These are phyloP conservation scores for Eucalyptus curtisii DNA, from an alignment of 345 rosid species.

Conservation along the genomic window DNA sequence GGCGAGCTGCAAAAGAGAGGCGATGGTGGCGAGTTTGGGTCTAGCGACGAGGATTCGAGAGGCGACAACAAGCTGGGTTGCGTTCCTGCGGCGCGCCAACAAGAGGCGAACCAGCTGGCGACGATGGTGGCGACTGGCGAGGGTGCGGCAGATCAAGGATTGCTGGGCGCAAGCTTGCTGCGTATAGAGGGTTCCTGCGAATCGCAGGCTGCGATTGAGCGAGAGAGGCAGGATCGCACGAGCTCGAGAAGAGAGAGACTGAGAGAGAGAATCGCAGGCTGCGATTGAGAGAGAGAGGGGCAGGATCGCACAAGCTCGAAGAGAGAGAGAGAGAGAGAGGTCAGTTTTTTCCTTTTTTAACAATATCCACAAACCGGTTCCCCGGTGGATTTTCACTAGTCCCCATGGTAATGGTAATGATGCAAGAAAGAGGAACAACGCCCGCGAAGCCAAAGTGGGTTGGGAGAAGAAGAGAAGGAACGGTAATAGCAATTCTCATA, in stretches of 20 bases:
- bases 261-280: too few relatives aligned
- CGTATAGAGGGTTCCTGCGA: too few relatives aligned
- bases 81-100: not conserved
- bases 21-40: not conserved
- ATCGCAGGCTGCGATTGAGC: not conserved
- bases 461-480: too few relatives aligned
- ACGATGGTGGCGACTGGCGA: not conserved
- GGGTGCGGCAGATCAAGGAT: too few relatives aligned
- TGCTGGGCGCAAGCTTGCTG: not conserved
- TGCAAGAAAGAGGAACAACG: not conserved
- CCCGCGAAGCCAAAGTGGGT: not conserved
- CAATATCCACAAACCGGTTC: too few relatives aligned
- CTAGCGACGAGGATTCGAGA: not conserved
- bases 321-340: too few relatives aligned
- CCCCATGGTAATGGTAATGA: not conserved
- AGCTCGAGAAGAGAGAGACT: too few relatives aligned
- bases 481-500: not conserved
- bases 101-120: not conserved
- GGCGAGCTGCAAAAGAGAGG: not conserved
- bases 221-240: not conserved
- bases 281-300: too few relatives aligned
- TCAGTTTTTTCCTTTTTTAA: too few relatives aligned
- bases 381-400: too few relatives aligned
- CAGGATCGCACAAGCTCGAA: too few relatives aligned
- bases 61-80: not conserved